Evolutionary conservation across 1,284 basidiomycete species (phyloP).

Genomic region (Clitocybe nebularis): DNA sequence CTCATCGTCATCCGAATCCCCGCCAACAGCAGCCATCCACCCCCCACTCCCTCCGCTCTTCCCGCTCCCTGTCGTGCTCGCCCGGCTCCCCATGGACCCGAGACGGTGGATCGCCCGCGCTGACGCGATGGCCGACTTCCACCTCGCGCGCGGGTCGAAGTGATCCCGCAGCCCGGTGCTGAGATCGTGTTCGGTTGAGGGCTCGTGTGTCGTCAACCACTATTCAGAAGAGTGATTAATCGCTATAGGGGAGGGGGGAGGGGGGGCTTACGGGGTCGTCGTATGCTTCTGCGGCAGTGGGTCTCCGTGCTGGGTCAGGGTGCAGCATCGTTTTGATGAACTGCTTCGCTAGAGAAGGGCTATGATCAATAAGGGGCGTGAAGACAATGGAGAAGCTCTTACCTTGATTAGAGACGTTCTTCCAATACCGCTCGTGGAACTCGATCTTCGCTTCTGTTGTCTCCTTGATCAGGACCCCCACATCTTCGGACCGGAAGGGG

Average conservation of each 20-base stretch:
- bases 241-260: neutral
- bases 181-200: slow-evolving; percentile 70
- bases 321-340: slow-evolving; percentile 79
- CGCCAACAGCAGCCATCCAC: slow-evolving; percentile 15
- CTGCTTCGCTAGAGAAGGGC: slow-evolving; percentile 59
- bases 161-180: slow-evolving; percentile 68
- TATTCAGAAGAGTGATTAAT: slow-evolving; percentile 22
- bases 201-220: slow-evolving; percentile 66
- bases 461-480: slow-evolving; percentile 74
- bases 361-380: neutral
- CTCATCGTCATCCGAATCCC: slow-evolving; percentile 27
- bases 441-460: slow-evolving; percentile 81
- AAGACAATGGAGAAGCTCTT: slow-evolving; percentile 4
- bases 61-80: slow-evolving; percentile 20
- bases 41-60: slow-evolving; percentile 22
- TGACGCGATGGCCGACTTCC: slow-evolving; percentile 65
- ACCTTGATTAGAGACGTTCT: slow-evolving; percentile 79
- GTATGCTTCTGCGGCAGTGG: slow-evolving; percentile 75
- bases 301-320: slow-evolving; percentile 69
- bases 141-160: slow-evolving; percentile 67
- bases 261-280: slow-evolving; percentile 41
- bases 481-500: slow-evolving; percentile 87
- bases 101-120: slow-evolving; percentile 54
- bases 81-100: slow-evolving; percentile 34
- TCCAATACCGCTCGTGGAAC: slow-evolving; percentile 95